Evolutionary conservation across 257 asterid species (phyloP), one percentile per base, ranked within the genome.

Genomic region (Solanum dulcamara): DNA sequence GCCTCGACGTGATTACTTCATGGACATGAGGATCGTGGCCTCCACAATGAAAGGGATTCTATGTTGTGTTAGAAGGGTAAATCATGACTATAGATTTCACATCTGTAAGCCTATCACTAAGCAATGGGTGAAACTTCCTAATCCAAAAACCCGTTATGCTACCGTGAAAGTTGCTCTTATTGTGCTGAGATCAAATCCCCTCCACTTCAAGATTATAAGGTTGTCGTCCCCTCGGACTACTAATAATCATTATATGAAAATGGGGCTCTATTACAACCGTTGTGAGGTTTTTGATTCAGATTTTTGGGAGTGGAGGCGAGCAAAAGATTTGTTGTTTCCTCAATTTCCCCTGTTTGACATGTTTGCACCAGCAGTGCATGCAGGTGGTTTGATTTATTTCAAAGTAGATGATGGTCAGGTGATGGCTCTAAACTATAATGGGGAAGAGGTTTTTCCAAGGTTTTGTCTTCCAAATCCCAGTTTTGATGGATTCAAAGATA

Each of bases 211-310:
- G 55, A 87, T 84, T 3, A 46, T 87, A 12, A 83, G 87, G 33
- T 2, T 87, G 18, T 87, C 89, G 6, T 30, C 42, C 74, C 42
- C 74, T 30, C 12, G 6, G 5, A 15, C 3, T 66, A 4, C 2
- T 18, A 1, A 17, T 66, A 15, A 33, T 66, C 74, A 66, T 32
- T 67, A 33, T 32, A 55, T n/a, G 6, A 37, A 15, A 50, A n/a
- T 2, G 7, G 60, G 40, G 24, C 57, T 35, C 22, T 10, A 28
- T 14, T 18, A 60, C 51, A 55, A 53, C n/a, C 11, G 85, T 0
- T 80, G 46, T n/a, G 83, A 87, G 24, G 28, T 87, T 2, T 87
- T 87, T 80, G 85, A 87, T 80, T 87, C 87, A 14, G 22, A 28
- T 33, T 42, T 2, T 4, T 84, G 87, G 89, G 4, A 28, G 2